Evolutionary conservation across 495 filamentous ascomycete species (phyloP).

Genomic region (Lasiosphaeria hispida): DNA sequence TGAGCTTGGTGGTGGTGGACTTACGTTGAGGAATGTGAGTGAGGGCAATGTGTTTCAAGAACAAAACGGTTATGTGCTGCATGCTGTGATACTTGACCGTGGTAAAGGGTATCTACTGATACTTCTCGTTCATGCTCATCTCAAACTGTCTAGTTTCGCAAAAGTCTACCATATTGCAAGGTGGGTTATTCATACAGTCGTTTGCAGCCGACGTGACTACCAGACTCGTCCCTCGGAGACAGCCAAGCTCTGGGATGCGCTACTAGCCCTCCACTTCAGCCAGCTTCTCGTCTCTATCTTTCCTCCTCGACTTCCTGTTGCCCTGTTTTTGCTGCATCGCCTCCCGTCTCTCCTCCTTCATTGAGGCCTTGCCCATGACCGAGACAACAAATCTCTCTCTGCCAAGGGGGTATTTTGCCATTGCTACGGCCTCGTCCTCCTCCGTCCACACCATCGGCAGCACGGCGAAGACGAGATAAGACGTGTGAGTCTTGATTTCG

Average conservation of each 20-base stretch:
- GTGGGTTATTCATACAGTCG: neutral
- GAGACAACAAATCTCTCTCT: slow-evolving; percentile 43
- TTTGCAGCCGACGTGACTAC: too few species aligned
- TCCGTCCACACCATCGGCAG: slow-evolving; percentile 81
- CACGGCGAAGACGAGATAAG: slow-evolving; percentile 90
- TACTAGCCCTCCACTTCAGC: slow-evolving; percentile 6
- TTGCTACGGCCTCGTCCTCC: slow-evolving; percentile 72
- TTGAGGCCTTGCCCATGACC: slow-evolving; percentile 52
- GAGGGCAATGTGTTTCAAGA: neutral
- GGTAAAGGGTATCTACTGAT: too few species aligned
- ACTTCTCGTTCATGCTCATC: neutral
- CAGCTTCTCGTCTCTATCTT: slow-evolving; percentile 29
- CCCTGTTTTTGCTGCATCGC: slow-evolving; percentile 31
- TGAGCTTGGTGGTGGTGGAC: slow-evolving; percentile 26
- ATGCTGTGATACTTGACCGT: too few species aligned
- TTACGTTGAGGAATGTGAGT: slow-evolving; percentile 1
- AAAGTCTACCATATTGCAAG: neutral
- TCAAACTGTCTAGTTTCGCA: neutral
- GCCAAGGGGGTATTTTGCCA: slow-evolving; percentile 58
- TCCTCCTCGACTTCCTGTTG: slow-evolving; percentile 27
- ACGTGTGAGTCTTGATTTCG: slow-evolving; percentile 92
- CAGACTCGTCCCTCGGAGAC: too few species aligned
- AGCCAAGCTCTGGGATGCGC: too few species aligned
- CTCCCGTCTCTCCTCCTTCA: slow-evolving; percentile 48
- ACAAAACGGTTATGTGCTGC: neutral